Evolutionary conservation across 2,329 filamentous ascomycete species (phyloP).

Genomic region (Venturia aucupariae): DNA sequence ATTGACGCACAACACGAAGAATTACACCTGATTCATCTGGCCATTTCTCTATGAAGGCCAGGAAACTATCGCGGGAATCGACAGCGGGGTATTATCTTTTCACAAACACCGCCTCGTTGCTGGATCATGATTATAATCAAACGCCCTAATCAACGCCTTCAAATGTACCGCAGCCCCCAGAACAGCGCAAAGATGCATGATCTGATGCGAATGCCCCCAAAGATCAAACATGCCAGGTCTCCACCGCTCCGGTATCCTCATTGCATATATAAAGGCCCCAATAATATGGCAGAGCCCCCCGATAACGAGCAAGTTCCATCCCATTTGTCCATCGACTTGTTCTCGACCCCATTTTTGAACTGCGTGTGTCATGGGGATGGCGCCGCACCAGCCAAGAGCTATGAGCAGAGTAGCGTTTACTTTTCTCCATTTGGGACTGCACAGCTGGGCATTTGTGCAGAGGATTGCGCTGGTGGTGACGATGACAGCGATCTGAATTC

Average conservation of each 20-base stretch:
- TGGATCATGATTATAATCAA: constrained; percentile 60
- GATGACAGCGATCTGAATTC: constrained; percentile 1
- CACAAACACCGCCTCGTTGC: neutral
- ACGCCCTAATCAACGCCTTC: constrained; percentile 65
- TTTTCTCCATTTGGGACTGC: neutral
- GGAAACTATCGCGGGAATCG: no score
- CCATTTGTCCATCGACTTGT: constrained; percentile 1
- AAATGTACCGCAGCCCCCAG: constrained; percentile 69
- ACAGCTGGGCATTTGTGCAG: neutral
- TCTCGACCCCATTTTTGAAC: constrained; percentile 39
- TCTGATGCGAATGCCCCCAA: constrained; percentile 79
- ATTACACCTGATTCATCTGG: no score
- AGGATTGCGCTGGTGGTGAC: neutral
- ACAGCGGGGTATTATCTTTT: no score
- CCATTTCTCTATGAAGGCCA: no score
- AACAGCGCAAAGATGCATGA: constrained; percentile 78
- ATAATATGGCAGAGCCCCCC: constrained; percentile 72
- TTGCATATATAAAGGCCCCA: constrained; percentile 72
- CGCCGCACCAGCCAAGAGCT: neutral
- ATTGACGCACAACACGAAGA: no score
- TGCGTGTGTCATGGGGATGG: constrained; percentile 31
- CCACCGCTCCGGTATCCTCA: constrained; percentile 63
- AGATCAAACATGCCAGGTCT: constrained; percentile 70
- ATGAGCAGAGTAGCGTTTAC: neutral
- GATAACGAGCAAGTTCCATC: constrained; percentile 36